Percentiles rank a stretch among this genome's conserved stretches.
Conservation (phyloP, 768 basidiomycete species). For the Phanerodontia chrysosporium region DNA sequence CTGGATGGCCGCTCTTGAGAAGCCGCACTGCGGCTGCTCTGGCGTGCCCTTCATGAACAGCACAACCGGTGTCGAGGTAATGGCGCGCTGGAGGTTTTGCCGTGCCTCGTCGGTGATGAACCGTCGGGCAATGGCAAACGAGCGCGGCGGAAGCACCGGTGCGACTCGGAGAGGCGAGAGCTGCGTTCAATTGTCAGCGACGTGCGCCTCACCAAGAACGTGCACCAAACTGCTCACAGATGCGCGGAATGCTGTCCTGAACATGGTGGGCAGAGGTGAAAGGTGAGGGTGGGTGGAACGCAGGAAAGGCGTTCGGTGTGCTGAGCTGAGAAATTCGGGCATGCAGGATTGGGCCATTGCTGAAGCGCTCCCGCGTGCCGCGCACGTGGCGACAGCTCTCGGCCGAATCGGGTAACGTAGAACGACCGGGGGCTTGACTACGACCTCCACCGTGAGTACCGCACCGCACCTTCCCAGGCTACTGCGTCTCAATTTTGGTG, state of each 20-base stretch:
- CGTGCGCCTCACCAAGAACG: background rate
- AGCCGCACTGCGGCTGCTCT: slow-evolving; percentile 83
- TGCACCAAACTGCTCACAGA: slow-evolving; percentile 6
- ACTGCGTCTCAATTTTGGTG: background rate
- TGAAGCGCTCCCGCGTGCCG: slow-evolving; percentile 1
- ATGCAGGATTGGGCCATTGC: background rate
- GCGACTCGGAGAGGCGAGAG: slow-evolving; percentile 14
- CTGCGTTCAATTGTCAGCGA: background rate
- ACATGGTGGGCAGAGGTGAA: slow-evolving; percentile 8
- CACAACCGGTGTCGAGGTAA: slow-evolving; percentile 75
- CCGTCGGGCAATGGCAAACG: slow-evolving; percentile 33
- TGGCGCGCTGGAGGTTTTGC: slow-evolving; percentile 64
- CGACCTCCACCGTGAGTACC: background rate
- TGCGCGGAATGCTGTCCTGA: slow-evolving; percentile 14
- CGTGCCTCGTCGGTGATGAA: slow-evolving; percentile 62
- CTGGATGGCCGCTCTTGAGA: slow-evolving; percentile 91
- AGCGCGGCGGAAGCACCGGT: slow-evolving; percentile 19
- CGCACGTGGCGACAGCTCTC: background rate
- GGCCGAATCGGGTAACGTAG: background rate
- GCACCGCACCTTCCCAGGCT: background rate
- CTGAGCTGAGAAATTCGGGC: slow-evolving; percentile 15
- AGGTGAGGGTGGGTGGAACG: background rate
- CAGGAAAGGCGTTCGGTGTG: background rate
- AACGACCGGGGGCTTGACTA: background rate
- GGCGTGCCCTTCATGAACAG: slow-evolving; percentile 99